A percentile compares a stretch with the other conserved stretches of the same genome.
Conservation (phyloP, 352 stramenopile genomes). For the Globisporangium mamillatum region DNA sequence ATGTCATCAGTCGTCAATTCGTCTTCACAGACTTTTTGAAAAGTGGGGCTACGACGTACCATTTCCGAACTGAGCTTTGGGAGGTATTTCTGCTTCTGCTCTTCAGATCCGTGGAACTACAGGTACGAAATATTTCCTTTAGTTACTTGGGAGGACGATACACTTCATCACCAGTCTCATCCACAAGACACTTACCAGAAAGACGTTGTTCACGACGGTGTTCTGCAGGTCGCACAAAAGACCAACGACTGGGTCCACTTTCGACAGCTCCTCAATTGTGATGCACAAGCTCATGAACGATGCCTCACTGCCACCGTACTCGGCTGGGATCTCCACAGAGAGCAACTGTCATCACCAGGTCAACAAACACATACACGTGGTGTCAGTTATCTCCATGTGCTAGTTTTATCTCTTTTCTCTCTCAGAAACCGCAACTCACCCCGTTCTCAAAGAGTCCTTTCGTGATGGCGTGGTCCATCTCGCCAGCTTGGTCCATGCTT, state of each 20-base stretch:
- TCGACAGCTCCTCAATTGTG: conserved; percentile 96
- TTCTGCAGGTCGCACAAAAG: conserved; percentile 96
- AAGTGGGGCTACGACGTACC: conserved; percentile 25
- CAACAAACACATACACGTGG: neutral
- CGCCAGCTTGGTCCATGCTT: conserved; percentile 90
- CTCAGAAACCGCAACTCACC: conserved; percentile 25
- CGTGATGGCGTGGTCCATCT: conserved; percentile 91
- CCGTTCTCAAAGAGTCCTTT: conserved; percentile 91
- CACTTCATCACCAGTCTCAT: neutral
- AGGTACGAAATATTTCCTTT: conserved; percentile 1
- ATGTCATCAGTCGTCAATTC: neutral
- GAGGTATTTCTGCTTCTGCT: conserved; percentile 88
- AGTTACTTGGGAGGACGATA: neutral
- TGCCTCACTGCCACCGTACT: conserved; percentile 90
- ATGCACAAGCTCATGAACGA: conserved; percentile 95
- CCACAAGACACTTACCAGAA: conserved; percentile 49
- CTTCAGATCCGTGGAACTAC: conserved; percentile 64
- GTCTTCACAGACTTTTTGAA: neutral
- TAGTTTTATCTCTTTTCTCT: neutral
- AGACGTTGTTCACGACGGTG: conserved; percentile 95
- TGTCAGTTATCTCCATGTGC: neutral
- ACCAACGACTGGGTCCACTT: conserved; percentile 93
- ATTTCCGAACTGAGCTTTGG: conserved; percentile 77
- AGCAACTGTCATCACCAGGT: conserved; percentile 61
- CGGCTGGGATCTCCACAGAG: conserved; percentile 94